Conservation (phyloP, 345 rosid species). For the Lepidium africanum region DNA sequence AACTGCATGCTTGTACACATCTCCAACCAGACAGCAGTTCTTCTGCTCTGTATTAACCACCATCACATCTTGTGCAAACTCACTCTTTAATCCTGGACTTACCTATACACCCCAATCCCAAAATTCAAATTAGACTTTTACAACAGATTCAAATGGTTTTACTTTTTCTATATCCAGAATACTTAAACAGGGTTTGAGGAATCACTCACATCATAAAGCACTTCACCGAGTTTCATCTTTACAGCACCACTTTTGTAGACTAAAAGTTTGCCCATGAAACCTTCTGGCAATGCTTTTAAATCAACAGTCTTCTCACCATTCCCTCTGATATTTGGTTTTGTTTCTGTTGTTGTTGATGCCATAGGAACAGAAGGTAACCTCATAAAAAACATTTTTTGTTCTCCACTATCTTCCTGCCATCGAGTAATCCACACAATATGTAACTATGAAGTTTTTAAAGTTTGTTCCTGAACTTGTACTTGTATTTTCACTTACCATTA, state of each 20-base stretch:
- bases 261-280: conserved; percentile 80
- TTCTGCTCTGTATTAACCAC: conserved; percentile 43
- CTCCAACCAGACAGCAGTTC: conserved; percentile 49
- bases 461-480: not conserved
- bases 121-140: not conserved
- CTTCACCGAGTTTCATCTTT: conserved; percentile 76
- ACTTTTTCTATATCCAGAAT: not conserved
- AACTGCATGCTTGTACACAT: conserved; percentile 54
- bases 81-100: conserved; percentile 48
- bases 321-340: conserved; percentile 3
- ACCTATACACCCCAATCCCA: conserved; percentile 43
- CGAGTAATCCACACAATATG: conserved; percentile 9
- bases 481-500: conserved; percentile 40
- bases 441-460: not conserved
- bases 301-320: conserved; percentile 1
- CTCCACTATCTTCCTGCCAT: conserved; percentile 58
- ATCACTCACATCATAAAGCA: conserved; percentile 58
- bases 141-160: not conserved
- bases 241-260: conserved; percentile 77
- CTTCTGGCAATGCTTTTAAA: conserved; percentile 52
- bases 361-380: conserved; percentile 64
- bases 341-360: conserved; percentile 31
- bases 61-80: conserved; percentile 61
- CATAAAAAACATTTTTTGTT: conserved; percentile 53
- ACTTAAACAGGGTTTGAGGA: not conserved